A percentile compares a stretch with the other conserved stretches of the same genome.
Evolutionary conservation across 768 basidiomycete species (phyloP).

Genomic region (Artomyces pyxidatus): DNA sequence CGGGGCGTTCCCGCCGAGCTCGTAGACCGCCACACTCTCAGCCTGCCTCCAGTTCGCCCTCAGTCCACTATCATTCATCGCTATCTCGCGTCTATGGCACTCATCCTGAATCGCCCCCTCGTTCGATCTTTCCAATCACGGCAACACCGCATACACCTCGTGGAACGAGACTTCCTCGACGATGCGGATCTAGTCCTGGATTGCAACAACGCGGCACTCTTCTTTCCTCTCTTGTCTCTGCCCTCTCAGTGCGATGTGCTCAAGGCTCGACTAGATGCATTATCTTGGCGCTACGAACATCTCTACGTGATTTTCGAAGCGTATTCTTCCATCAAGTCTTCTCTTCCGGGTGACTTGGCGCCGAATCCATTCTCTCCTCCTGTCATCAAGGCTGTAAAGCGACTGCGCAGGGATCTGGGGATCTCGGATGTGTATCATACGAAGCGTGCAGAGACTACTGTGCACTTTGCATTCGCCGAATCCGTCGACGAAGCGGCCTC

Average conservation of each 20-base stretch:
- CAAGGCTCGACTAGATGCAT: conserved; percentile 33
- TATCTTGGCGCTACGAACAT: conserved; percentile 56
- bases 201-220: conserved; percentile 48
- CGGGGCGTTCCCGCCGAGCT: background rate
- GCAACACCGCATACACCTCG: conserved; percentile 43
- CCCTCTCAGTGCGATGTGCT: conserved; percentile 42
- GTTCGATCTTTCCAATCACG: conserved; percentile 40
- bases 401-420: conserved; percentile 51
- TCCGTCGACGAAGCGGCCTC: conserved; percentile 49
- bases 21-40: background rate
- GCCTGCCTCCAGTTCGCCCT: background rate
- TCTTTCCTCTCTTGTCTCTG: conserved; percentile 37
- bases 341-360: background rate
- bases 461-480: conserved; percentile 58
- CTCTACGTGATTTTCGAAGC: conserved; percentile 51
- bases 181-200: conserved; percentile 65
- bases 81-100: conserved; percentile 61
- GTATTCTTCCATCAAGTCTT: conserved; percentile 4
- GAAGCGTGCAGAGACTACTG: conserved; percentile 33
- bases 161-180: conserved; percentile 54
- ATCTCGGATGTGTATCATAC: conserved; percentile 54
- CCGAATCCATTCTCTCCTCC: conserved; percentile 53
- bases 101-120: conserved; percentile 62
- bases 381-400: conserved; percentile 61
- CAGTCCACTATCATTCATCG: conserved; percentile 37